Conservation (phyloP, 306 rosid genomes). For the Oxytropis ochrocephala region DNA sequence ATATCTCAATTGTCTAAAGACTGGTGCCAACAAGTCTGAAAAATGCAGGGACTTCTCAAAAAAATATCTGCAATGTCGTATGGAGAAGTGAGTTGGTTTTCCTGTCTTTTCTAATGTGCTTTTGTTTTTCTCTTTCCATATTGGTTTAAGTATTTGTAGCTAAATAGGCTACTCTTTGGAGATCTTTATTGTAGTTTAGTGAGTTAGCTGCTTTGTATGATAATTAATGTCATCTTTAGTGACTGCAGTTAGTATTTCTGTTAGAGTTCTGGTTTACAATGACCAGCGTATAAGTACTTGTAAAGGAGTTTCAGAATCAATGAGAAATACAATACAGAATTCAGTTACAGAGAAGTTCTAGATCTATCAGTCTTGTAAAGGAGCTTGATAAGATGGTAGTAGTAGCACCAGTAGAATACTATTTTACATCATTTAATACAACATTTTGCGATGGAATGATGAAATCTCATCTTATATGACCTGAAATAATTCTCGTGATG, state of each 20-base stretch:
- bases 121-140: background rate
- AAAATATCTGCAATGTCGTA: constrained; percentile 76
- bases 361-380: too few species aligned
- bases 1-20: constrained; percentile 71
- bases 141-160: constrained; percentile 4
- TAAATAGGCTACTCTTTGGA: background rate
- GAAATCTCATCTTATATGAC: background rate
- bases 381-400: constrained; percentile 12
- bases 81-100: constrained; percentile 71
- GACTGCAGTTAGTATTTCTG: too few species aligned
- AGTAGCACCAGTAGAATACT: background rate
- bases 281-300: too few species aligned
- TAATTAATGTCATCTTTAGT: background rate
- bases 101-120: background rate
- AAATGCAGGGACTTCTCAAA: constrained; percentile 75
- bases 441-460: background rate
- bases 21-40: constrained; percentile 65
- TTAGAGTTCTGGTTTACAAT: too few species aligned
- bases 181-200: background rate
- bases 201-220: background rate
- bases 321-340: too few species aligned
- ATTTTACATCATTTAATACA: background rate
- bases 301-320: too few species aligned
- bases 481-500: background rate
- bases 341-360: too few species aligned